Conservation (phyloP, 345 rosid genomes). For the Melaleuca quinquenervia region DNA sequence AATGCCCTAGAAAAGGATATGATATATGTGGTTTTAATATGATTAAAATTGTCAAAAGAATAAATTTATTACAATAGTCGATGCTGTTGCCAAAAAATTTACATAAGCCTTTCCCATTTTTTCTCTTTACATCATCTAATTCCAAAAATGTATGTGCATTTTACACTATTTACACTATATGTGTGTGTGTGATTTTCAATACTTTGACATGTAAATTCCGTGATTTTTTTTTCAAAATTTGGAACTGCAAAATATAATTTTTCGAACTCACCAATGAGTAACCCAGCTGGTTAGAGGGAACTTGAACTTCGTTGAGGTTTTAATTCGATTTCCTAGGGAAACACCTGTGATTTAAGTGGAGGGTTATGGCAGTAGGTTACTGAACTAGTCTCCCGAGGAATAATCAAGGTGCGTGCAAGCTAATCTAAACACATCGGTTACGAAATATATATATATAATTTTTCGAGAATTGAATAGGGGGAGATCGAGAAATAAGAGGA, state of each 20-base stretch:
- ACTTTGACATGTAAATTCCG: background rate
- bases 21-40: background rate
- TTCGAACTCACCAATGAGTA: too few species aligned
- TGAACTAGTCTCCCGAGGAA: too few species aligned
- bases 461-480: background rate
- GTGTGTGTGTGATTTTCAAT: background rate
- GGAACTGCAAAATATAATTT: background rate
- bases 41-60: background rate
- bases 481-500: background rate
- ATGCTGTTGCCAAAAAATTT: background rate
- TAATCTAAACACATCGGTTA: too few species aligned
- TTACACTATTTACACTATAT: too few species aligned
- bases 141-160: background rate
- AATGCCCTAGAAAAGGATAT: background rate
- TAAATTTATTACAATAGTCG: background rate
- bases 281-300: too few species aligned
- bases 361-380: too few species aligned
- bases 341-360: too few species aligned
- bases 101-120: background rate
- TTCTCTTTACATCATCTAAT: background rate
- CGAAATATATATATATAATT: too few species aligned
- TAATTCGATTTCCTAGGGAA: too few species aligned
- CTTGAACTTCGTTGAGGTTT: too few species aligned
- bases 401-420: too few species aligned
- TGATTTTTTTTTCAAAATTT: background rate